Conservation (phyloP, 164 flowering plant species). For the Vitis labrusca region DNA sequence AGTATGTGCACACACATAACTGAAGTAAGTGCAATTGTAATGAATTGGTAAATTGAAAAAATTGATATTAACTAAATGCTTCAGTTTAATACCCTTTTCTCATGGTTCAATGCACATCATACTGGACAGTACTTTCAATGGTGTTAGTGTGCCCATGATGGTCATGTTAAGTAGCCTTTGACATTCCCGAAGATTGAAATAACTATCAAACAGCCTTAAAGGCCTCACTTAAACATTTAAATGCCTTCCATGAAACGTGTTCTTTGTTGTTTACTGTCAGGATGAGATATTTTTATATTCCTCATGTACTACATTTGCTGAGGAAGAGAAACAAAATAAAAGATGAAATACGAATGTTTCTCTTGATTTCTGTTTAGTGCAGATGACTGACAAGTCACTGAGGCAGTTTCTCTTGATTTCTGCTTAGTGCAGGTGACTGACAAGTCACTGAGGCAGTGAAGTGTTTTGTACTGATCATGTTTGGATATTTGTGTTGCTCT, state of each 20-base stretch:
- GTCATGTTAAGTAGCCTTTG: too few species aligned
- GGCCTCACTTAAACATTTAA: neutral
- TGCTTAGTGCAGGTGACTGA: too few species aligned
- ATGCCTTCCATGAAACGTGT: neutral
- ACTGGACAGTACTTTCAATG: neutral
- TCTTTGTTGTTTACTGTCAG: neutral
- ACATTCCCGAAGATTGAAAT: too few species aligned
- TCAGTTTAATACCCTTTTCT: too few species aligned
- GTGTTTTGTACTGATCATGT: neutral
- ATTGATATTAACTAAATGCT: too few species aligned
- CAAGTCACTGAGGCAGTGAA: neutral
- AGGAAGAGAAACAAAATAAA: neutral
- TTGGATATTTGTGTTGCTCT: conserved; percentile 1
- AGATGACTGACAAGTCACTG: too few species aligned
- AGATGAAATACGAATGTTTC: too few species aligned
- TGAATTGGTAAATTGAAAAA: too few species aligned
- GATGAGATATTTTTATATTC: neutral
- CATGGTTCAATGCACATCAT: neutral
- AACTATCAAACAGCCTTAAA: too few species aligned
- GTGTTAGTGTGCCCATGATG: neutral
- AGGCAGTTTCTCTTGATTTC: too few species aligned
- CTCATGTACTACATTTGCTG: neutral
- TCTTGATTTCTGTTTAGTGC: too few species aligned
- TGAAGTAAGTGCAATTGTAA: neutral
- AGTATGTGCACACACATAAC: neutral